Evolutionary conservation across 441 rosid species (phyloP).

Genomic region (Oxalis stricta): DNA sequence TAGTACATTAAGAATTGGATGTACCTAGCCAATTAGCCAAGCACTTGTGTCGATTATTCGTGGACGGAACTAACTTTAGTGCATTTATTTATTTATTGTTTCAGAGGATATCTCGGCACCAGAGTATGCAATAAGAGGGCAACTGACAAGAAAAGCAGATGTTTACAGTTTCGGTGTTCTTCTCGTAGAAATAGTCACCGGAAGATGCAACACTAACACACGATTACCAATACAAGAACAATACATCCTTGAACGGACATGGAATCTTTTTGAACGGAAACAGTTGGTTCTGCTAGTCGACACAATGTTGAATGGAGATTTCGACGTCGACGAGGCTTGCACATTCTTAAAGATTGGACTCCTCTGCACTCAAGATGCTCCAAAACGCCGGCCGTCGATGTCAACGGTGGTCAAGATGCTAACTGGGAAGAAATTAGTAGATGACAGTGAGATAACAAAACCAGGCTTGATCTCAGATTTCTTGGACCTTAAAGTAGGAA

Average conservation of each 20-base stretch:
- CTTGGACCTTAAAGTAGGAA: slow-evolving; percentile 74
- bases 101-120: slow-evolving; percentile 96
- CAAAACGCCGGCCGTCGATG: slow-evolving; percentile 80
- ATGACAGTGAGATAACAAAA: slow-evolving; percentile 35
- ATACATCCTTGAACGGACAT: slow-evolving; percentile 80
- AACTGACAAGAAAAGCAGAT: slow-evolving; percentile 79
- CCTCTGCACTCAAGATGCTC: slow-evolving; percentile 84
- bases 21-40: no score
- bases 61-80: no score
- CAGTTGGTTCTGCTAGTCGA: slow-evolving; percentile 67
- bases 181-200: slow-evolving; percentile 71
- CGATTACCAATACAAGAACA: slow-evolving; percentile 62
- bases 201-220: slow-evolving; percentile 78
- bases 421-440: slow-evolving; percentile 32
- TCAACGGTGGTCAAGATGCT: slow-evolving; percentile 61
- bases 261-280: slow-evolving; percentile 58
- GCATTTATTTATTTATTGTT: slow-evolving; percentile 12
- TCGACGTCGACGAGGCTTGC: slow-evolving; percentile 79
- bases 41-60: no score
- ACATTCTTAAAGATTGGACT: slow-evolving; percentile 67
- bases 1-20: no score
- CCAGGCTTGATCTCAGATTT: slow-evolving; percentile 85
- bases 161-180: slow-evolving; percentile 89
- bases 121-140: slow-evolving; percentile 91
- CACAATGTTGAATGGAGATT: slow-evolving; percentile 39